Base-by-base conservation (phyloP, 2,329 filamentous ascomycete species). In the Clarireedia hainanense region DNA sequence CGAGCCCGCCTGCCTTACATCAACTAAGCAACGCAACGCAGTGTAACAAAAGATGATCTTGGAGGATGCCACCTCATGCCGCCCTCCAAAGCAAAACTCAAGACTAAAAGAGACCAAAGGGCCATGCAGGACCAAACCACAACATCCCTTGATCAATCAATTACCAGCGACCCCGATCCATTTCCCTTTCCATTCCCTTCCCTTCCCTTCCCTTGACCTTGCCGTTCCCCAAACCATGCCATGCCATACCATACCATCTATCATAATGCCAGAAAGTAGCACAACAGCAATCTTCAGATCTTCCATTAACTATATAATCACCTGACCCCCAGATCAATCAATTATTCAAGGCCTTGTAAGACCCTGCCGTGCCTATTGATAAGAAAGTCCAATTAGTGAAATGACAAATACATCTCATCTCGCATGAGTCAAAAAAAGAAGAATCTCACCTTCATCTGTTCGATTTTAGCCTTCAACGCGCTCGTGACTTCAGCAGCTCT, bases 401-500 rank as follows among this genome's bases (percentile, higher is more conserved):
- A 10, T 47, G 40, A 2, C 7, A 36, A 4, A 48, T 39, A 14
- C 20, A 15, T 39, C n/a, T 34, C 30, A 30, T 14, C 12, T 27
- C 20, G 26, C 20, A 30, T 24, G 5, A 14, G 43, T 10, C 15
- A 52, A 26, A 46, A 37, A 52, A 14, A 39, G 37, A 17, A 20
- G 9, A 49, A 52, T 58, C 74, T 63, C 66, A 81, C 83, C 80
- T 97, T 99, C 94, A 99, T 99, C 77, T 94, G 88, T 76, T 97
- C 94, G 71, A 99, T 99, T 70, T 94, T 84, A 52, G 92, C 91
- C 76, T 97, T 99, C 67, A 99, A 73, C 71, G 96, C 94, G 72
- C 91, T 96, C 54, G 94, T 99, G 57, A 99, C 94, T 75, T 99
- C 94, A 2, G 94, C 94, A 17, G 94, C 94, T 64, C 94, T 80